These are phyloP conservation scores for Vachellia pachyceras DNA, from an alignment of 306 rosid genomes.

Conservation along the genomic window DNA sequence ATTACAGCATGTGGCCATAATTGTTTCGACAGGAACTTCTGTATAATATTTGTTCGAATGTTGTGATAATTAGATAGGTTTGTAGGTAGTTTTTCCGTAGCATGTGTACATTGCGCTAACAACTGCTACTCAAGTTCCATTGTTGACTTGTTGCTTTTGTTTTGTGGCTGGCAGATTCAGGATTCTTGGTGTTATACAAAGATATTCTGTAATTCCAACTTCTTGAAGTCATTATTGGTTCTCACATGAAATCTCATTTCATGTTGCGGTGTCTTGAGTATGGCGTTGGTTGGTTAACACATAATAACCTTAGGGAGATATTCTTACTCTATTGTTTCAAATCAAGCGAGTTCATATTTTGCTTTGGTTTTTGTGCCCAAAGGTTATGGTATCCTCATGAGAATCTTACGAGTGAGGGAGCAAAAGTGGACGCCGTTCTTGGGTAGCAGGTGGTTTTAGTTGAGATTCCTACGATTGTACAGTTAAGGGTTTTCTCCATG, in stretches of 20 bases:
- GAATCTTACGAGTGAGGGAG: slow-evolving; percentile 1
- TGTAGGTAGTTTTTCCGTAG: slow-evolving; percentile 49
- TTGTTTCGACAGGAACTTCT: slow-evolving; percentile 48
- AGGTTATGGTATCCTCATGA: slow-evolving; percentile 2
- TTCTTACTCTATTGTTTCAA: neutral
- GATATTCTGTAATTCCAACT: slow-evolving; percentile 57
- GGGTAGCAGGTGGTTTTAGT: neutral
- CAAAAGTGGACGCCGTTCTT: neutral
- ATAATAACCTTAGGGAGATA: neutral
- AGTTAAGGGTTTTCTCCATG: neutral
- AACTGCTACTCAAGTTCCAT: slow-evolving; percentile 55
- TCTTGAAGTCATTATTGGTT: slow-evolving; percentile 49
- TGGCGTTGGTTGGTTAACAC: slow-evolving; percentile 19
- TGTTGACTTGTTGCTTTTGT: slow-evolving; percentile 44
- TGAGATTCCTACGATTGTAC: slow-evolving; percentile 1
- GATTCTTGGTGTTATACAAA: slow-evolving; percentile 57
- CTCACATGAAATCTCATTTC: slow-evolving; percentile 40
- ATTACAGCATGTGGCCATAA: slow-evolving; percentile 19
- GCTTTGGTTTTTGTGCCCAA: neutral
- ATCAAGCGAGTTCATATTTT: neutral
- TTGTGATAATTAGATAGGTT: slow-evolving; percentile 55
- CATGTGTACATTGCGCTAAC: slow-evolving; percentile 79
- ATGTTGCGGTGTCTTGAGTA: slow-evolving; percentile 30
- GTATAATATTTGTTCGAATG: slow-evolving; percentile 71
- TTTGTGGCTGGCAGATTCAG: slow-evolving; percentile 68